Percentiles rank a stretch among this genome's conserved stretches.
Evolutionary conservation across 805 yeast genomes (phyloP).

Genomic region (Pichia eremophila): DNA sequence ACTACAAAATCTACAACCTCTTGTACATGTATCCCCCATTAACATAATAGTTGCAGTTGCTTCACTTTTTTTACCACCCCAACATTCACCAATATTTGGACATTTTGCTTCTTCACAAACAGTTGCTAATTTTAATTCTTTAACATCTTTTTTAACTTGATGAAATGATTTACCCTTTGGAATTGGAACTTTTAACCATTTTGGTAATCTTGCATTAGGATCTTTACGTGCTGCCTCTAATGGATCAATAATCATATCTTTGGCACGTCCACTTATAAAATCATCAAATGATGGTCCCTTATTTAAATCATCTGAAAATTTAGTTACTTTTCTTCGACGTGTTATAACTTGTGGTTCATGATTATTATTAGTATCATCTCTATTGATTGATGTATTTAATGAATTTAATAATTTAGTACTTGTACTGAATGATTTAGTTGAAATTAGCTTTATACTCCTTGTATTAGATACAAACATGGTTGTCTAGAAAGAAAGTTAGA

Average conservation of each 20-base stretch:
- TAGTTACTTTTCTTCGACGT: constrained; percentile 44
- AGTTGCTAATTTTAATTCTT: constrained; percentile 82
- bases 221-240: constrained; percentile 63
- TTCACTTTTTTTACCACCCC: constrained; percentile 94
- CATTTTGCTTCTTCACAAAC: constrained; percentile 99
- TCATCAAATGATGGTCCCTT: constrained; percentile 93
- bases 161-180: constrained; percentile 89
- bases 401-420: neutral
- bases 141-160: constrained; percentile 73
- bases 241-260: constrained; percentile 60
- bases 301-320: constrained; percentile 41
- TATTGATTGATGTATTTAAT: neutral
- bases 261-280: constrained; percentile 75
- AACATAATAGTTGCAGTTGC: constrained; percentile 98
- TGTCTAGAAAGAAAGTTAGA: neutral
- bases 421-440: neutral
- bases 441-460: neutral
- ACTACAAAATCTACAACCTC: constrained; percentile 98
- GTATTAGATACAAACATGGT: neutral
- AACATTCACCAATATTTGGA: constrained; percentile 99
- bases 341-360: constrained; percentile 6
- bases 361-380: neutral
- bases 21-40: constrained; percentile 96
- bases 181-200: constrained; percentile 91
- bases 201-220: constrained; percentile 67